Evolutionary conservation across 768 basidiomycete species (phyloP).

Genomic region (Mycena venus): DNA sequence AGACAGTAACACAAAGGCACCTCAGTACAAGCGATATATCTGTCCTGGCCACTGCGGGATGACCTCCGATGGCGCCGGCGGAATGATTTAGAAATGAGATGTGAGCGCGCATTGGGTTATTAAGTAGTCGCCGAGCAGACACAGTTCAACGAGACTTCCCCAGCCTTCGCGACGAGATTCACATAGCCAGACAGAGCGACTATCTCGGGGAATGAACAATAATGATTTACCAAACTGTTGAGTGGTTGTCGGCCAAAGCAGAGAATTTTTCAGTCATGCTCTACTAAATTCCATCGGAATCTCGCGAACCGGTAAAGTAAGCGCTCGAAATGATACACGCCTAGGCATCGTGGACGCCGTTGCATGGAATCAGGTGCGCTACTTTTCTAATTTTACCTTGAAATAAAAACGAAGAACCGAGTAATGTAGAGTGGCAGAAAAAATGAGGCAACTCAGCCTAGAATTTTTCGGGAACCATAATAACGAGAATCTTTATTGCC

Average conservation of each 20-base stretch:
- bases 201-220: background rate
- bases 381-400: background rate
- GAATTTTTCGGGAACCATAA: background rate
- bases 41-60: background rate
- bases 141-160: background rate
- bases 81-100: background rate
- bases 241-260: background rate
- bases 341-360: background rate
- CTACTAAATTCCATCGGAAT: background rate
- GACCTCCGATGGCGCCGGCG: conserved; percentile 13
- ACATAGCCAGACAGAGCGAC: background rate
- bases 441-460: background rate
- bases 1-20: background rate
- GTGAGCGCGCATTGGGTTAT: background rate
- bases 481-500: too few species aligned
- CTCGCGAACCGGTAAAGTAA: background rate
- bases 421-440: background rate
- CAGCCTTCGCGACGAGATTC: conserved; percentile 17
- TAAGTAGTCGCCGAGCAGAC: background rate
- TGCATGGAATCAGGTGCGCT: background rate
- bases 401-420: background rate
- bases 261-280: background rate
- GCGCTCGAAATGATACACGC: background rate
- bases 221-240: background rate
- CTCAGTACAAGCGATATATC: background rate